Base-by-base conservation (phyloP, 257 asterid species). In the Nemophila menziesii region DNA sequence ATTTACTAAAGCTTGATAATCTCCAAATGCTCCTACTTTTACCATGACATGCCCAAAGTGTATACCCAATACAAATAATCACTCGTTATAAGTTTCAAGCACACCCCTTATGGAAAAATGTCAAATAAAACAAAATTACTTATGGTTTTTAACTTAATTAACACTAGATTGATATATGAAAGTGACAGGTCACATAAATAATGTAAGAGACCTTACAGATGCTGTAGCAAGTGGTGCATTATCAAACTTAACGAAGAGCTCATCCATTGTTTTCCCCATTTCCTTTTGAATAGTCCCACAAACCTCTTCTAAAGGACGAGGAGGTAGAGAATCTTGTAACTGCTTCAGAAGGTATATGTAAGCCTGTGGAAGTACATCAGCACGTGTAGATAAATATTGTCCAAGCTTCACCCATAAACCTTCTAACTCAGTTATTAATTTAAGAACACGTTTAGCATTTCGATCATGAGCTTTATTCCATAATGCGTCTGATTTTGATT, bases 371-470 rank as follows among this genome's bases (percentile, higher is more conserved):
- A 89, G 86, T 69, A 89, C 97, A 65, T 87, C 97, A 60, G 95
- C 97, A 57, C 97, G 97, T 36, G 97, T 87, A 39, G 97, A 87
- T 26, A 87, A 76, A 60, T 87, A 87, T 59, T 87, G 97, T 39
- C 97, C 97, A 58, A 87, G 72, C 68, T 87, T 87, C 59, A 87
- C 97, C 97, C 97, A 87, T 63, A 87, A 63, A 49, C 97, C 97
- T 77, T 87, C 97, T 53, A 83, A 72, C 71, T 80, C 72, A 48
- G 80, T 74, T 47, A 87, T 78, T 62, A 77, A 66, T 18, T 63
- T 75, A 43, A 87, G 90, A 54, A 80, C 82, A 50, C 97, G 97
- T 61, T 53, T 80, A 9, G 95, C 97, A 66, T 87, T 87, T 54
- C 86, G 79, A 48, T 83, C 97, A 51, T 87, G 97, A 53, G 93